phyloP scores from a whole-genome alignment of 305 asterid genomes.

The Euphrasia arctica region DNA sequence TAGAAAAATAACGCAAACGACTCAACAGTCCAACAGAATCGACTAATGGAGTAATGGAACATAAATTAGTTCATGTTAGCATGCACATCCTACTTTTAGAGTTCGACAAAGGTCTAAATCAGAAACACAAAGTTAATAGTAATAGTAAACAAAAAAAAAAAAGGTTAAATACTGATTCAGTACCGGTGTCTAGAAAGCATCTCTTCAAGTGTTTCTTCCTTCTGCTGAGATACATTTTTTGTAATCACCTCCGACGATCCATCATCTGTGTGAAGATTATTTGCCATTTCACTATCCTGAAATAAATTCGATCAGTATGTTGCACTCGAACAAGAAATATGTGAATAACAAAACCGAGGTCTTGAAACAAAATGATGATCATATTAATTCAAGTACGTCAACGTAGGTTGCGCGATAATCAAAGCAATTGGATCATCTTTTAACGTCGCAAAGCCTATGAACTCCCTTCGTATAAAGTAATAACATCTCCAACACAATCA shows the following conservation, averaged over 20 bases:
- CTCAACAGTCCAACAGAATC: not conserved
- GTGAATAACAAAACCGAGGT: not conserved
- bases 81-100: too few relatives aligned
- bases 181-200: conserved; percentile 86
- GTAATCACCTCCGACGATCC: conserved; percentile 34
- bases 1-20: conserved; percentile 1
- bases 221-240: conserved; percentile 35
- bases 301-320: not conserved
- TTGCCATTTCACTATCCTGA: conserved; percentile 46
- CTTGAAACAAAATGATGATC: not conserved
- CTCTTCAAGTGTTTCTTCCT: conserved; percentile 51
- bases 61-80: not conserved
- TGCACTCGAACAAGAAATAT: not conserved
- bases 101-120: not conserved
- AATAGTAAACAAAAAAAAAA: conserved; percentile 6
- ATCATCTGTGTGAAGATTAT: conserved; percentile 36
- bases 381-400: not conserved
- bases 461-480: too few relatives aligned
- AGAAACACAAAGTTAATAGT: too few relatives aligned
- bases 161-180: not conserved
- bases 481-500: not conserved
- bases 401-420: not conserved
- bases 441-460: too few relatives aligned
- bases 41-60: not conserved
- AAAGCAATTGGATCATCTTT: not conserved